A percentile compares a stretch with the other conserved stretches of the same genome.
phyloP scores from a whole-genome alignment of 805 yeast species.

The Kregervanrija fluxuum region DNA sequence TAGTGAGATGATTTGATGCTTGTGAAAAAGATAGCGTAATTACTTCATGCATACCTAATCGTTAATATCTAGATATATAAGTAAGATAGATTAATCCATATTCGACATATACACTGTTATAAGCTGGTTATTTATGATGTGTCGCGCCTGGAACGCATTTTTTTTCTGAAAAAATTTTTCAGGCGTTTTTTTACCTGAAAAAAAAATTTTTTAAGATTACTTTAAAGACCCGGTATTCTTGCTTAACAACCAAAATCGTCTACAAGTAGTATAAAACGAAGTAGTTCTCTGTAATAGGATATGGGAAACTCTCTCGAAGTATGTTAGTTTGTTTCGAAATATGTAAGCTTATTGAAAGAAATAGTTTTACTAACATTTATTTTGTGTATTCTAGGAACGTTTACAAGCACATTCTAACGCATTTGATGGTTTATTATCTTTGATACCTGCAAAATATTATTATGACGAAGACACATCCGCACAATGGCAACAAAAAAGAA shows the following conservation, averaged over 20 bases:
- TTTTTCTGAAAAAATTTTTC: neutral
- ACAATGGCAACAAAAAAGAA: conserved; percentile 86
- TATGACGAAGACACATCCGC: conserved; percentile 84
- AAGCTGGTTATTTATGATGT: too few relatives aligned
- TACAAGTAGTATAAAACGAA: too few relatives aligned
- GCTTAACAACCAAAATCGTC: too few relatives aligned
- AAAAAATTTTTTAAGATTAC: neutral
- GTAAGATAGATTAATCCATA: too few relatives aligned
- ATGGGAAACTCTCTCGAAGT: conserved; percentile 59
- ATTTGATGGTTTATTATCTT: conserved; percentile 79
- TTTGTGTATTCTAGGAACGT: conserved; percentile 44
- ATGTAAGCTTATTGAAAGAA: neutral
- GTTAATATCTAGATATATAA: too few relatives aligned
- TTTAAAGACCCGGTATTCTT: too few relatives aligned
- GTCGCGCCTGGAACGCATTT: too few relatives aligned
- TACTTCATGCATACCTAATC: conserved; percentile 54
- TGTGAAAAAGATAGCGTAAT: conserved; percentile 71
- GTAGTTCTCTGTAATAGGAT: neutral
- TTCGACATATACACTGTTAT: too few relatives aligned
- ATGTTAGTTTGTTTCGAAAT: conserved; percentile 24
- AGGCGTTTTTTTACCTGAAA: neutral
- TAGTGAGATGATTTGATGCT: conserved; percentile 60
- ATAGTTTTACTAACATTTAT: conserved; percentile 1
- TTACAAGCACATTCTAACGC: conserved; percentile 72
- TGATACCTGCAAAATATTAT: conserved; percentile 91